Evolutionary conservation across 345 rosid species (phyloP), one percentile per base, ranked within the genome.

Genomic region (Pistacia atlantica): DNA sequence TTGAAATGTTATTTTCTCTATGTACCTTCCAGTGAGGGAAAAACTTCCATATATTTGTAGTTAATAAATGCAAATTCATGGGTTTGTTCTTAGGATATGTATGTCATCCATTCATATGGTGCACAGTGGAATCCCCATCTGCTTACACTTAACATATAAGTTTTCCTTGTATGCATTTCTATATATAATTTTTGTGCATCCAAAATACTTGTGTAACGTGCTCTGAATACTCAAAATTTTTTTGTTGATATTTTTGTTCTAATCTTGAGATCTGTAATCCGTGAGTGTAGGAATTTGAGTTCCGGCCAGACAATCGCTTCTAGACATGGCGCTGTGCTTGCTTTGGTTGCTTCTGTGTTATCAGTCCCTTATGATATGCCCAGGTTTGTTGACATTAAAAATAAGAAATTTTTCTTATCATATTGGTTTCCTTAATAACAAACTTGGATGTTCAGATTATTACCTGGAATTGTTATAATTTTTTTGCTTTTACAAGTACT

Each of bases 331-430:
- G 93, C 96, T 52, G 95, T 93, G 78, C 99, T 96, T 82, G 99
- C 98, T 76, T 86, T 96, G 85, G 94, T 87, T 25, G 99, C 99
- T 83, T 90, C 98, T 60, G 99, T 92, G 72, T 82, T 96, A 74
- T 96, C 99, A 71, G 97, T 92, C 73, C 97, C 99, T 69, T 96
- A 96, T 83, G 99, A 96, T 81, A 93, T 96, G 93, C 99, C 98
- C 85, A 82, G 99, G 99, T 96, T 25, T 69, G 89, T 80, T 69
- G 67, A 45, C 66, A n/a, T 75, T 66, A 65, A 70, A 33, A 17
- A 59, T 70, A 37, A 58, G 61, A 33, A 63, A 66, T 22, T 42
- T 51, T 46, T 49, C 58, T 33, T 64, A 37, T 74, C 52, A 25
- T 57, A 52, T 65, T 42, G 13, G 14, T 38, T 38, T 65, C 48